Evolutionary conservation across 768 basidiomycete species (phyloP).

Genomic region (Galerina sulciceps): DNA sequence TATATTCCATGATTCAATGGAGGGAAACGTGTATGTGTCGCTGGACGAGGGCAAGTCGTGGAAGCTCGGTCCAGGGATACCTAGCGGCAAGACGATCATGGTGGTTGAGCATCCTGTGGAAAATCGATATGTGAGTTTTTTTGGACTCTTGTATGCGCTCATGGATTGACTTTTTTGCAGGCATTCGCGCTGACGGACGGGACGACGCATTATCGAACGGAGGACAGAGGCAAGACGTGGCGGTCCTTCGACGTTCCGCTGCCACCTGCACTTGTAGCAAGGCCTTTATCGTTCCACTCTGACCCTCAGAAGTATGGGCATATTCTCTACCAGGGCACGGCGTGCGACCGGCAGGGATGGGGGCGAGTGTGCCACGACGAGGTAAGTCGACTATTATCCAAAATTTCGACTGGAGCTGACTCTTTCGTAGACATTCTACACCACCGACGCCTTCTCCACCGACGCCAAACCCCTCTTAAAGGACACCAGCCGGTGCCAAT

Average conservation of each 20-base stretch:
- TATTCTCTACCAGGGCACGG: slow-evolving; percentile 79
- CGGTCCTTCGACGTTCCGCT: slow-evolving; percentile 72
- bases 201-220: slow-evolving; percentile 85
- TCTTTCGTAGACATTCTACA: slow-evolving; percentile 78
- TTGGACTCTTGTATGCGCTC: background rate
- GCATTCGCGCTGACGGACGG: slow-evolving; percentile 84
- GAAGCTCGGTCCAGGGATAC: slow-evolving; percentile 54
- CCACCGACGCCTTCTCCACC: slow-evolving; percentile 79
- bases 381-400: slow-evolving; percentile 41
- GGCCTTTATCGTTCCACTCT: slow-evolving; percentile 88
- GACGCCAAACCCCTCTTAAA: slow-evolving; percentile 59
- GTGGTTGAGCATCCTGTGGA: slow-evolving; percentile 90
- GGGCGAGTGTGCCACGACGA: slow-evolving; percentile 69
- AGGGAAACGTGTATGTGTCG: slow-evolving; percentile 77
- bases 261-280: slow-evolving; percentile 57
- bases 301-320: slow-evolving; percentile 69
- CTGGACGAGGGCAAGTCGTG: slow-evolving; percentile 84
- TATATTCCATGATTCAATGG: slow-evolving; percentile 80
- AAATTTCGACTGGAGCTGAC: slow-evolving; percentile 2
- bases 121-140: slow-evolving; percentile 64
- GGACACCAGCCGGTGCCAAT: slow-evolving; percentile 82
- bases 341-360: slow-evolving; percentile 62
- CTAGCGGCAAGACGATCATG: slow-evolving; percentile 61
- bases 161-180: slow-evolving; percentile 40
- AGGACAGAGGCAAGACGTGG: slow-evolving; percentile 90